These are phyloP conservation scores for Magnusiomyces sp. DNA, from an alignment of 1,139 yeast species.

Conservation along the genomic window DNA sequence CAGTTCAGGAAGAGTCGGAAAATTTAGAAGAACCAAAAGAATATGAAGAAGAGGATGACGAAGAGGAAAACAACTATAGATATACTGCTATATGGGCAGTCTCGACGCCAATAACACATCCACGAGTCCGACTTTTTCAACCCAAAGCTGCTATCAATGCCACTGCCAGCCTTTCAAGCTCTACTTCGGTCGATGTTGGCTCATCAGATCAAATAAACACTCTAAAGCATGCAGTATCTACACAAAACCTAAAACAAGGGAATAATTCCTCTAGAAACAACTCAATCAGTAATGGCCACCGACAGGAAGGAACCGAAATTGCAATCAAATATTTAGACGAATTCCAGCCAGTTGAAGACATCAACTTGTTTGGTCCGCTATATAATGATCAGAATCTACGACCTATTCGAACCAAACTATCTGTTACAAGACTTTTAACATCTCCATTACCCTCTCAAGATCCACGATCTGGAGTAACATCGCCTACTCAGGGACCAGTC, in stretches of 20 bases:
- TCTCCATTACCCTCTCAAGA: too few relatives aligned
- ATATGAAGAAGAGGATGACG: too few relatives aligned
- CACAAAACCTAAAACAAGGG: background rate
- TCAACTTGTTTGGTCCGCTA: slow-evolving; percentile 21
- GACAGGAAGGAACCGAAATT: slow-evolving; percentile 1
- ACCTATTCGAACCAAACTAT: slow-evolving; percentile 10
- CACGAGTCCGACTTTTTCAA: slow-evolving; percentile 22
- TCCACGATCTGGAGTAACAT: too few relatives aligned
- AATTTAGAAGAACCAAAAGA: too few relatives aligned
- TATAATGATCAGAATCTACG: slow-evolving; percentile 15
- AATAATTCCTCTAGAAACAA: background rate
- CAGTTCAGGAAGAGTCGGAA: too few relatives aligned
- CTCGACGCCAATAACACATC: slow-evolving; percentile 23
- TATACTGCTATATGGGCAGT: slow-evolving; percentile 23
- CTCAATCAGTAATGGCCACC: background rate
- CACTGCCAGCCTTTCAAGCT: background rate
- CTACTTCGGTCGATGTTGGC: background rate
- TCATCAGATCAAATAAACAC: slow-evolving; percentile 2
- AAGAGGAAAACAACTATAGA: background rate
- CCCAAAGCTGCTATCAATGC: slow-evolving; percentile 16
- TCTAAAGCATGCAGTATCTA: background rate
- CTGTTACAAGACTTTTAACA: slow-evolving; percentile 9
- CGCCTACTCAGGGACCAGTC: too few relatives aligned
- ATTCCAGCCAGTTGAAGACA: slow-evolving; percentile 19
- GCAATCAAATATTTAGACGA: slow-evolving; percentile 15